Conservation (phyloP, 2,329 filamentous ascomycete species). For the Sphaceloma murrayae region DNA sequence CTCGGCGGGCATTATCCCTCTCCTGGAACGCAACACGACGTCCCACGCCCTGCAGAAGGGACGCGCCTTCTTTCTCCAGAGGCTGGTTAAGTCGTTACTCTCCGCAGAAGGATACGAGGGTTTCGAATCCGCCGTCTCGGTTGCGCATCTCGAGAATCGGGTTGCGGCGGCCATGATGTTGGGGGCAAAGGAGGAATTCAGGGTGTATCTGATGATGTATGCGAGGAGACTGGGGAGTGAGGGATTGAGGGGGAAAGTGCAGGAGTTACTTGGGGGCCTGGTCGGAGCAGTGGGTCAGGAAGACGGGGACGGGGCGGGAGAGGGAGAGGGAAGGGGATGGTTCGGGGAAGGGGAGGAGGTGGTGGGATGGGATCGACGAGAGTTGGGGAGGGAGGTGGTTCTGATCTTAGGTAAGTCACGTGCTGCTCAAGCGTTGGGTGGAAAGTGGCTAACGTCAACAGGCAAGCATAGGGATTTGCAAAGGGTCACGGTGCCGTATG, state of each 20-base stretch:
- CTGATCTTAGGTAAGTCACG: slow-evolving; percentile 71
- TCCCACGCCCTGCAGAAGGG: slow-evolving; percentile 86
- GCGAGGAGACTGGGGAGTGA: slow-evolving; percentile 91
- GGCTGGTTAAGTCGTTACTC: slow-evolving; percentile 80
- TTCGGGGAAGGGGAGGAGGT: slow-evolving; percentile 59
- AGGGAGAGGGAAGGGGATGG: slow-evolving; percentile 47
- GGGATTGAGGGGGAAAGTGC: slow-evolving; percentile 76
- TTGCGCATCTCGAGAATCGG: slow-evolving; percentile 90
- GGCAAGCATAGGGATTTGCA: slow-evolving; percentile 94
- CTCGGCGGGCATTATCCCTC: slow-evolving; percentile 86
- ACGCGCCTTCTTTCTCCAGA: slow-evolving; percentile 79
- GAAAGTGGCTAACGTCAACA: slow-evolving; percentile 36
- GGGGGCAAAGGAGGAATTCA: slow-evolving; percentile 82
- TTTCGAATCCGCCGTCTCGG: slow-evolving; percentile 82
- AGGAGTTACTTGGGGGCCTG: slow-evolving; percentile 77
- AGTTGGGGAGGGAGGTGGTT: slow-evolving; percentile 81
- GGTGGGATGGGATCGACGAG: slow-evolving; percentile 83
- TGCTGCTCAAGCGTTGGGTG: neutral
- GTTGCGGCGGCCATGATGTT: slow-evolving; percentile 81
- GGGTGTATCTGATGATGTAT: slow-evolving; percentile 95
- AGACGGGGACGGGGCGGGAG: slow-evolving; percentile 37
- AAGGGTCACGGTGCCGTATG: slow-evolving; percentile 88
- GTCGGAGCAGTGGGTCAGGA: slow-evolving; percentile 61
- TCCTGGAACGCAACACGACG: slow-evolving; percentile 88
- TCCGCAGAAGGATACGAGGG: slow-evolving; percentile 84